These are phyloP conservation scores for Lactuca sativa DNA, from an alignment of 129 eudicot genomes.

Conservation along the genomic window DNA sequence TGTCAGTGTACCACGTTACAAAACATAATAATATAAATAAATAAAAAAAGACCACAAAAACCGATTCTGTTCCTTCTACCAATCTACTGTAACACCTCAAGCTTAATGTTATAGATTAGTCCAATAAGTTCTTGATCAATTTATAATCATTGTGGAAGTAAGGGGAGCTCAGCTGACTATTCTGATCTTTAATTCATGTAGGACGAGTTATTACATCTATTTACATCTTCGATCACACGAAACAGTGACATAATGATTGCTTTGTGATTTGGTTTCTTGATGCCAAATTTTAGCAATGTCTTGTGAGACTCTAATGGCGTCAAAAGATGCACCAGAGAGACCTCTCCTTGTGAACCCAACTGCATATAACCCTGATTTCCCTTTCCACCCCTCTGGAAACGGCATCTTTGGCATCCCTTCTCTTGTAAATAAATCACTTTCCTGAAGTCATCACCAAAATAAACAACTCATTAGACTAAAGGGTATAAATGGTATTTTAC, in stretches of 20 bases:
- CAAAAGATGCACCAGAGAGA: slow-evolving; percentile 78
- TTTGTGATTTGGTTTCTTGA: slow-evolving; percentile 62
- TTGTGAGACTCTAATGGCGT: slow-evolving; percentile 73
- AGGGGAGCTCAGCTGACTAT: background rate
- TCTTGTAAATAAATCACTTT: slow-evolving; percentile 71
- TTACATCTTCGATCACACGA: slow-evolving; percentile 52
- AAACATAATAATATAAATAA: background rate
- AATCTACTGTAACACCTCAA: background rate
- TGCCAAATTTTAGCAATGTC: slow-evolving; percentile 82
- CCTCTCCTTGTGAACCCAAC: slow-evolving; percentile 94
- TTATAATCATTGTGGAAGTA: too few relatives aligned
- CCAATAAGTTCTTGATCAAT: too few relatives aligned
- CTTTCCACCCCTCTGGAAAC: slow-evolving; percentile 91
- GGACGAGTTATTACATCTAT: background rate
- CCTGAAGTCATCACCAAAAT: slow-evolving; percentile 35
- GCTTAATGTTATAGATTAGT: background rate
- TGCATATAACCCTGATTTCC: slow-evolving; percentile 79
- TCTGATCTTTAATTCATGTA: too few relatives aligned
- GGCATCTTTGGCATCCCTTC: slow-evolving; percentile 62
- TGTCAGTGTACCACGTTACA: slow-evolving; percentile 14
- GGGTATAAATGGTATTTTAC: slow-evolving; percentile 19
- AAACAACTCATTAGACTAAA: slow-evolving; percentile 1
- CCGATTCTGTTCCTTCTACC: background rate
- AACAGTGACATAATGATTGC: slow-evolving; percentile 51
- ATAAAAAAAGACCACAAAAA: background rate